Conservation (phyloP, 306 rosid species). For the Prunus mongolica region DNA sequence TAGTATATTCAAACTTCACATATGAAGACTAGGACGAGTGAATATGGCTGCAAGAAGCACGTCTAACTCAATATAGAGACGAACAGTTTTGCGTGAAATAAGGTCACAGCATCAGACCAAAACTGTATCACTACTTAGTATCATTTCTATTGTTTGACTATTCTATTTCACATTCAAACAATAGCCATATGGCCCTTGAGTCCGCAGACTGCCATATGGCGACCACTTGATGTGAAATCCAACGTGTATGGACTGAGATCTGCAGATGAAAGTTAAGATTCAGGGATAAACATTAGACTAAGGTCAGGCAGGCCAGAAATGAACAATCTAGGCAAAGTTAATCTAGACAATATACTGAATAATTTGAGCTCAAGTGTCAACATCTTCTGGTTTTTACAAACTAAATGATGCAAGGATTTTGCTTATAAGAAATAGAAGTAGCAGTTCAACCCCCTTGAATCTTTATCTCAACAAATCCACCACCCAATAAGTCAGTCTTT, state of each 20-base stretch:
- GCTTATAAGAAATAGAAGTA: too few species aligned
- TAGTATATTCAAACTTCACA: background rate
- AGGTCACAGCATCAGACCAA: background rate
- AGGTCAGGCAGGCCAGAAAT: background rate
- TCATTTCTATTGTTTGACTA: too few species aligned
- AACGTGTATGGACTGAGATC: slow-evolving; percentile 77
- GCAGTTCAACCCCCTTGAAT: background rate
- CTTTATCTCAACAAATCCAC: background rate
- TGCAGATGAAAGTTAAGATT: slow-evolving; percentile 34
- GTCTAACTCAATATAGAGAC: background rate
- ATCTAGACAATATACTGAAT: too few species aligned
- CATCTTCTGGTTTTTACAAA: too few species aligned
- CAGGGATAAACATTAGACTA: background rate
- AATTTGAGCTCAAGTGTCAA: too few species aligned
- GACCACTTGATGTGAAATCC: slow-evolving; percentile 75
- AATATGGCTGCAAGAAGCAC: background rate
- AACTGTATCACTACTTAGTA: background rate
- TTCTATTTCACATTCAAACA: background rate
- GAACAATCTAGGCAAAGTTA: too few species aligned
- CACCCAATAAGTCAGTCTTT: background rate
- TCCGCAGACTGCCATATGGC: slow-evolving; percentile 71
- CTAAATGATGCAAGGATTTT: too few species aligned
- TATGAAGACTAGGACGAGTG: background rate
- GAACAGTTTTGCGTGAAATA: background rate
- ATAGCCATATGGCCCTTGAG: slow-evolving; percentile 84